Evolutionary conservation across 495 filamentous ascomycete species (phyloP), one percentile per base, ranked within the genome.

Genomic region (Aspergillus leporis): DNA sequence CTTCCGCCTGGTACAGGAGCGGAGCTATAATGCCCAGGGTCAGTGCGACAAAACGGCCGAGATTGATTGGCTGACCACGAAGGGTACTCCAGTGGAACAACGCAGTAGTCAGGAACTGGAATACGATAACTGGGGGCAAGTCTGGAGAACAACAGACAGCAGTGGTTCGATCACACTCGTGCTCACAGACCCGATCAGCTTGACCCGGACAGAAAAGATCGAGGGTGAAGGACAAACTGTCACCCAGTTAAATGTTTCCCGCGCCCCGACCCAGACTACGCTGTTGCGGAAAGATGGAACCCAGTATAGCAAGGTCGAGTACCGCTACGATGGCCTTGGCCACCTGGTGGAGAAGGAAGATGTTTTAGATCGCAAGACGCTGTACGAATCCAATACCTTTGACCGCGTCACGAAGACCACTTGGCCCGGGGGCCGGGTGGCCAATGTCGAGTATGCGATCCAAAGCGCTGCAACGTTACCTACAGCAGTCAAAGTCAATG

Each of bases 41-140:
- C 51, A 60, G 36, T 55, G 58, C 51, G 51, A 5, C 51, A n/a
- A 40, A 46, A 30, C 22, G 13, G 51, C n/a, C 1, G 30, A 48
- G 1, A 54, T 31, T 22, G 58, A 60, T 30, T 60, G 58, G 58
- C 40, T 60, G 31, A 28, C 51, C 0, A 14, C 51, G 0, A 41
- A 10, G 1, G 58, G 41, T 3, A 6, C 0, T 5, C 51, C 51
- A 3, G 23, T 5, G 5, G 18, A 55, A 22, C 51, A 41, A 28
- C 43, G 41, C 8, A 50, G n/a, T 8, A 43, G 21, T 0, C 30
- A 22, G 3, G 0, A 28, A 2, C 16, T 55, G 21, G 41, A 48
- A 19, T 60, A 60, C 41, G 58, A 60, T 30, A 31, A 55, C 43
- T 60, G 58, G 58, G 58, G 51, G 0, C 13, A 55, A n/a, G 19